Base-by-base conservation (phyloP, 2,329 filamentous ascomycete genomes). In the Colletotrichum sp. region DNA sequence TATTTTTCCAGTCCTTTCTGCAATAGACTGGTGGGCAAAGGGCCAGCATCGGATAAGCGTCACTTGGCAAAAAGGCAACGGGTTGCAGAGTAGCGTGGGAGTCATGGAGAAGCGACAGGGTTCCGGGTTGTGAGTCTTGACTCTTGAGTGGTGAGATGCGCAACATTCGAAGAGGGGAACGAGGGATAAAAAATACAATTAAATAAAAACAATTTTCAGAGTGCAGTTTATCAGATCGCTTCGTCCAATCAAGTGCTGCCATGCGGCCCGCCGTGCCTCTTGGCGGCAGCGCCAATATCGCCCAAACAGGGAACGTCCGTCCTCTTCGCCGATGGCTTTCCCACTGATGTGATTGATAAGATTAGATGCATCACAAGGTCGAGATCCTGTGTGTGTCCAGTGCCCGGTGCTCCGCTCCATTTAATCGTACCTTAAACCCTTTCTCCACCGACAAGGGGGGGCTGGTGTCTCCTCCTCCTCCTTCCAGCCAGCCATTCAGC, bases 321-420 rank as follows among this genome's bases (percentile, higher is more conserved):
- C 62, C 21, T 49, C 44, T 49, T 49, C 30, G 63, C 63, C 24
- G 65, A 21, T 66, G 72, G 59, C 18, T 55, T 67, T 62, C 6
- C 44, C 26, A 71, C 72, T 75, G 72, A 75, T 75, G 72, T 71
- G 67, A 75, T 75, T 75, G 72, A 75, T 75, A 75, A 75, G 72
- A 75, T 75, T 75, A 75, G 60, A 75, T 75, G 72, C 67, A 75
- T 75, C 67, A 65, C 44, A 57, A 26, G 71, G 69, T 49, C 44
- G n/a, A 49, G 44, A 49, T 49, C n/a, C 44, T 21, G 18, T 18
- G 21, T 26, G n/a, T 57, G n/a, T 28, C 15, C 21, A 16, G 12
- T 34, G 36, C 18, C 52, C 49, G 18, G 32, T 26, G 59, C 59
- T 62, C 59, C 59, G 9, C 34, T 60, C 34, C 49, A 15, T 69